Conservation (phyloP, 2,329 filamentous ascomycete species). For the Cercospora brassicicola region DNA sequence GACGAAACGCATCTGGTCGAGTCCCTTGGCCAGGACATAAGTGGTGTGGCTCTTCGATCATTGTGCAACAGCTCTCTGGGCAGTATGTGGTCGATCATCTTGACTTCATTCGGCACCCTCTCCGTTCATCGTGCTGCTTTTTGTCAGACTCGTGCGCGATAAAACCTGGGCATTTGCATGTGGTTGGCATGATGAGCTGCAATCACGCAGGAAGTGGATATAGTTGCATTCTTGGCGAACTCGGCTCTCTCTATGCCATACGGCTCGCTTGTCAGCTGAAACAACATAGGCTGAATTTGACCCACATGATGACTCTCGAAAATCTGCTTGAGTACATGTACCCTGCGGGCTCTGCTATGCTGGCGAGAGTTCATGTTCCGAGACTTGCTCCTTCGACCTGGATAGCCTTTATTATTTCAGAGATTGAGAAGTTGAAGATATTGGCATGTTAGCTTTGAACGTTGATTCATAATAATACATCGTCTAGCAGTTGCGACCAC, state of each 20-base stretch:
- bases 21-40: not conserved
- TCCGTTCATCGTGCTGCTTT: not conserved
- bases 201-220: not conserved
- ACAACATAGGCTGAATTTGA: not conserved
- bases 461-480: not conserved
- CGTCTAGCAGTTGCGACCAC: conserved; percentile 64
- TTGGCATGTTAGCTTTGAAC: not conserved
- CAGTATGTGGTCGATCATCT: not conserved
- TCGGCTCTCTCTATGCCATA: not conserved
- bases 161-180: not conserved
- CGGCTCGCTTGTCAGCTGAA: not conserved
- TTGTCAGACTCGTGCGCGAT: not conserved
- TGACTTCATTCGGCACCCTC: not conserved
- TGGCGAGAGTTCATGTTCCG: not conserved
- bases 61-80: not conserved
- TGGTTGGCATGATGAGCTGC: not conserved
- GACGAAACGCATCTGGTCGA: not conserved
- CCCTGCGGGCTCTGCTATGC: not conserved
- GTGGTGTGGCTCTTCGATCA: not conserved
- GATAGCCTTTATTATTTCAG: not conserved
- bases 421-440: not conserved
- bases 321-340: not conserved
- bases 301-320: not conserved
- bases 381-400: not conserved
- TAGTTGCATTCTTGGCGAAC: not conserved